A percentile compares a stretch with the other conserved stretches of the same genome.
phyloP scores from a whole-genome alignment of 768 basidiomycete genomes.

The Suillus bovinus region DNA sequence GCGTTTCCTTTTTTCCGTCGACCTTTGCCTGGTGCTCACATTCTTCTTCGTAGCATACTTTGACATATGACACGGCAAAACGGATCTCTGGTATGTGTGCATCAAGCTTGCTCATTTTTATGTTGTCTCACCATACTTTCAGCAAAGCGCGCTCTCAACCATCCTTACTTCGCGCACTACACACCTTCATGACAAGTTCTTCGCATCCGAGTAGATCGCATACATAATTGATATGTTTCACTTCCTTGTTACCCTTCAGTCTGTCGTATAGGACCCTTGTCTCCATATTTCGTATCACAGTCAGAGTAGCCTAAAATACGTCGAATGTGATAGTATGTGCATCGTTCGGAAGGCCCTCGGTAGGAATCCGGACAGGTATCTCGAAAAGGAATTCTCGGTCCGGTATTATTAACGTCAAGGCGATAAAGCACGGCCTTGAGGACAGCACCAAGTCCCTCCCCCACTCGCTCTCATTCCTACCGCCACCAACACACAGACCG shows the following conservation, averaged over 20 bases:
- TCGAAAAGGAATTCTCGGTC: slow-evolving; percentile 26
- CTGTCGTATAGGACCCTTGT: slow-evolving; percentile 4
- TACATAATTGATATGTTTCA: slow-evolving; percentile 4
- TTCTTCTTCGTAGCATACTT: slow-evolving; percentile 45
- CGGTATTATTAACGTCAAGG: slow-evolving; percentile 16
- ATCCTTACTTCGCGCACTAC: slow-evolving; percentile 56
- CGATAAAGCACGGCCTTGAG: slow-evolving; percentile 36
- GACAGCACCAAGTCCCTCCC: slow-evolving; percentile 31
- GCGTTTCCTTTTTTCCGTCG: neutral
- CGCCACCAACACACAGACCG: slow-evolving; percentile 11
- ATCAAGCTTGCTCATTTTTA: neutral
- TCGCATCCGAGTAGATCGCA: slow-evolving; percentile 4
- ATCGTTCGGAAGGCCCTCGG: slow-evolving; percentile 2
- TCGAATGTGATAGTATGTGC: slow-evolving; percentile 23
- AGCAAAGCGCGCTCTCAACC: slow-evolving; percentile 60
- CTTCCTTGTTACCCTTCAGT: slow-evolving; percentile 4
- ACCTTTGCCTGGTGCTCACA: neutral
- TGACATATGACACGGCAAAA: slow-evolving; percentile 88
- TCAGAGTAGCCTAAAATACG: slow-evolving; percentile 22
- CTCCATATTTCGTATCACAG: slow-evolving; percentile 2
- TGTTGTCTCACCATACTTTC: slow-evolving; percentile 8
- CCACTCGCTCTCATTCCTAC: slow-evolving; percentile 16
- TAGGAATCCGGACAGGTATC: slow-evolving; percentile 5
- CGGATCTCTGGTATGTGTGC: slow-evolving; percentile 80
- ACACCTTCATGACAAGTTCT: slow-evolving; percentile 24